Base-by-base conservation (phyloP, 2,329 filamentous ascomycete species). In the Epichloe brachyelytri region DNA sequence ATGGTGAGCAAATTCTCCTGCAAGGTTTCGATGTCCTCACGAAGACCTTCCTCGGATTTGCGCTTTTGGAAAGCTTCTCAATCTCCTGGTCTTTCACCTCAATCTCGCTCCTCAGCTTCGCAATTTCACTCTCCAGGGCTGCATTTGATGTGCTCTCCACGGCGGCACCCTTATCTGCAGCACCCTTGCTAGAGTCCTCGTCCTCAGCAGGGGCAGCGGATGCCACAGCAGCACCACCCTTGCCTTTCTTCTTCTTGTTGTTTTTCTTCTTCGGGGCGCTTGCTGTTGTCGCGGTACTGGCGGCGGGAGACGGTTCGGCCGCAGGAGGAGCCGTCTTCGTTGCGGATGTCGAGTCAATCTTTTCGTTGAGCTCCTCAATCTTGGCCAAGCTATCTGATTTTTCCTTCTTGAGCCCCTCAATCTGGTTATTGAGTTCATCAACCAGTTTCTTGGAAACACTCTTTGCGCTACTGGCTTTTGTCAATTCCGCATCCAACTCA, bases 231-330 rank as follows among this genome's bases (percentile, higher is more conserved):
- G 78, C 80, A 34, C 75, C 78, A 17, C 79, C 80, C 72, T 90
- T 91, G 68, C 83, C 86, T 77, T 94, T 95, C 73, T 91, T 95
- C 64, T 89, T 94, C 66, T 87, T 90, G 68, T 88, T 94, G 67
- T 88, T 94, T 69, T 89, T 91, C 53, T 76, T 78, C 54, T 73
- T 72, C 0, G 61, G 61, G 3, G 56, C 54, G 14, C 56, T 50
- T 11, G 51, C 48, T 11, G 52, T 51, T 6, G 64, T 45, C 0
- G 60, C 36, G 26, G 33, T 14, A 30, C 3, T 65, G 53, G 2
- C 62, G 11, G 45, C 48, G 37, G 56, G 56, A 14, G 60, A 55
- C 8, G 62, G 53, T 15, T 62, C 54, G 2, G 58, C 22, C 5
- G 61, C 26, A 11, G 62, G 43, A 15, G 62, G 43, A 3, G 61